Evolutionary conservation across 352 stramenopile genomes (phyloP).

Genomic region (Pythium phragmiticola): DNA sequence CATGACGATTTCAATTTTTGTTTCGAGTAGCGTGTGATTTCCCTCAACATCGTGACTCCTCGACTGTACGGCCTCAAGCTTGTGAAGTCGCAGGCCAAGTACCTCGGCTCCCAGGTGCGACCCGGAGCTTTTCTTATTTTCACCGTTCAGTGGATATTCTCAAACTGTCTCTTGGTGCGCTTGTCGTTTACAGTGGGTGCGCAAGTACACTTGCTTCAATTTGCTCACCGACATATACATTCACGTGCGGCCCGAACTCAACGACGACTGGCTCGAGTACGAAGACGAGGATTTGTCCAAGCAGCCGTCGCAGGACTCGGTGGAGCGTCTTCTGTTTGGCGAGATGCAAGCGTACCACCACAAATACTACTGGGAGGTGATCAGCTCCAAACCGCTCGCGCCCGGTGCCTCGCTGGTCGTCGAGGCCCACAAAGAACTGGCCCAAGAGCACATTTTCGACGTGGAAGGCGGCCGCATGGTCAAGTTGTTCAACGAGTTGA

Average conservation of each 20-base stretch:
- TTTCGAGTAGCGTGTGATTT: slow-evolving; percentile 56
- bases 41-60: slow-evolving; percentile 58
- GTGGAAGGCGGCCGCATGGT: slow-evolving; percentile 56
- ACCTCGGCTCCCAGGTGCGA: slow-evolving; percentile 69
- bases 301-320: slow-evolving; percentile 59
- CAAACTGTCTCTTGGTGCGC: neutral
- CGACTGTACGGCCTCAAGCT: slow-evolving; percentile 80
- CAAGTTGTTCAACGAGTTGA: slow-evolving; percentile 69
- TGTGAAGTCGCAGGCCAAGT: slow-evolving; percentile 84
- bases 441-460: slow-evolving; percentile 45
- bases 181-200: slow-evolving; percentile 55
- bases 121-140: neutral
- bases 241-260: slow-evolving; percentile 69
- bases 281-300: slow-evolving; percentile 82
- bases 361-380: slow-evolving; percentile 81
- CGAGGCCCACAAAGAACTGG: slow-evolving; percentile 62
- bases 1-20: slow-evolving; percentile 2
- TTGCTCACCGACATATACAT: slow-evolving; percentile 79
- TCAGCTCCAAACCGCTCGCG: slow-evolving; percentile 46
- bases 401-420: slow-evolving; percentile 49
- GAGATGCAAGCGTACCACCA: slow-evolving; percentile 87
- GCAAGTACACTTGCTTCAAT: slow-evolving; percentile 82
- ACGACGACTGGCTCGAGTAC: slow-evolving; percentile 81
- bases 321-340: slow-evolving; percentile 76
- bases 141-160: neutral